Conservation (phyloP, 768 basidiomycete species). For the Rhizopogon vesiculosus region DNA sequence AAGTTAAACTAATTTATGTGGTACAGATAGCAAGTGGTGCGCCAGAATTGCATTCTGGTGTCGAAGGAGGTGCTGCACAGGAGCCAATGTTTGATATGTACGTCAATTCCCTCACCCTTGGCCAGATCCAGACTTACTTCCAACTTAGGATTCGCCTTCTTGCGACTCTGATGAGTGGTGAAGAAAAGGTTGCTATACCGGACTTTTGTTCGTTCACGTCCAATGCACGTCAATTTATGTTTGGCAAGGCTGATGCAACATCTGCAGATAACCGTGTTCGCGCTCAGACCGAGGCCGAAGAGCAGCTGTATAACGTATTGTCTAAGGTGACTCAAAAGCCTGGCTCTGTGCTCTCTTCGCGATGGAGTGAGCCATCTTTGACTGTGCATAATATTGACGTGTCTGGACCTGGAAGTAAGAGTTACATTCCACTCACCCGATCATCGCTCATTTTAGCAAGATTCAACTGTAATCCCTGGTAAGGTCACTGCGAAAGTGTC, state of each 20-base stretch:
- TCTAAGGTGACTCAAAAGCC: constrained; percentile 65
- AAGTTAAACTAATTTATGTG: neutral
- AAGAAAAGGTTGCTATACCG: constrained; percentile 63
- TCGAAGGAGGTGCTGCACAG: constrained; percentile 82
- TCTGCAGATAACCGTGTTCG: constrained; percentile 71
- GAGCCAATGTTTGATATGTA: constrained; percentile 97
- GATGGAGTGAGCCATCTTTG: constrained; percentile 89
- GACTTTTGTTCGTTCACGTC: constrained; percentile 68
- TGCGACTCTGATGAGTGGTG: constrained; percentile 57
- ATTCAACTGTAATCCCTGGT: constrained; percentile 86
- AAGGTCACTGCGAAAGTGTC: constrained; percentile 83
- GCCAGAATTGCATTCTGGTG: constrained; percentile 89
- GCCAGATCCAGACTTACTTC: neutral
- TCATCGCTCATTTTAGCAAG: constrained; percentile 28
- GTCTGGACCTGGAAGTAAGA: constrained; percentile 74
- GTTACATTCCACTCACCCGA: neutral
- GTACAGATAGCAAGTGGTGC: constrained; percentile 61
- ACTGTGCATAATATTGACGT: constrained; percentile 84
- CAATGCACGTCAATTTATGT: neutral
- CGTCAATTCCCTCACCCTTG: constrained; percentile 8
- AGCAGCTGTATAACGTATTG: constrained; percentile 61
- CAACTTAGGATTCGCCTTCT: constrained; percentile 68
- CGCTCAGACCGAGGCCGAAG: constrained; percentile 61
- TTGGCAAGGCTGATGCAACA: neutral
- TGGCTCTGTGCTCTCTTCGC: constrained; percentile 62